Evolutionary conservation across 148 eudicot genomes (phyloP), one percentile per base, ranked within the genome.

Genomic region (Spergularia bocconei): DNA sequence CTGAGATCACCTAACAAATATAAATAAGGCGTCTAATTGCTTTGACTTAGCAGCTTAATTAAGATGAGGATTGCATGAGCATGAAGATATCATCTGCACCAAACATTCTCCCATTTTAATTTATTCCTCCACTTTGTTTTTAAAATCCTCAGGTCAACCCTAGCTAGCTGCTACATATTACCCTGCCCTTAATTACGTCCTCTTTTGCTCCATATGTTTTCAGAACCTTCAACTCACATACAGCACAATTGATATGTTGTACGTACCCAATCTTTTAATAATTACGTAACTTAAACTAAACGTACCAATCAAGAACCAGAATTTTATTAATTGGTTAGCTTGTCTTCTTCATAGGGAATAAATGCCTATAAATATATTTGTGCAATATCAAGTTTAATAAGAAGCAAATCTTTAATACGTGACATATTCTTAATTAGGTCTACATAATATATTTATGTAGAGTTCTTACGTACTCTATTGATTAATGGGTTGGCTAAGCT

Each of bases 301-400:
- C 33, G 57, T 78, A 63, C 29, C 63, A 25, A 71, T 71, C 80
- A 78, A 71, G 64, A 63, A 71, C 57, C 75, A 63, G 1, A 75
- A 55, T 33, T 52, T 59, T 54, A 77, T 55, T 1, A 14, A 59
- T 38, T 50, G 21, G 56, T 77, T 70, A 48, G 55, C 52, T 62
- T 70, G 75, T 61, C 63, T 23, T 38, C 61, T 62, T 77, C 75
- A 53, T 63, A 44, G 48, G 48, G 48, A 44, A 9, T 44, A 44
- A 51, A 60, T 36, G 44, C 19, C 50, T 44, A 29, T 76, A 50
- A 41, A 44, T 39, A 67, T 67, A 41, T 58, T 39, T 39, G 57
- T 48, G 77, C 64, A 74, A 21, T 19, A 44, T 59, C 36, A 59
- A 60, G 23, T 23, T 47, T 15, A 14, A 55, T 55, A 55, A 14